A percentile compares a stretch with the other conserved stretches of the same genome.
Conservation (phyloP, 345 rosid genomes). For the Brassica rapa region DNA sequence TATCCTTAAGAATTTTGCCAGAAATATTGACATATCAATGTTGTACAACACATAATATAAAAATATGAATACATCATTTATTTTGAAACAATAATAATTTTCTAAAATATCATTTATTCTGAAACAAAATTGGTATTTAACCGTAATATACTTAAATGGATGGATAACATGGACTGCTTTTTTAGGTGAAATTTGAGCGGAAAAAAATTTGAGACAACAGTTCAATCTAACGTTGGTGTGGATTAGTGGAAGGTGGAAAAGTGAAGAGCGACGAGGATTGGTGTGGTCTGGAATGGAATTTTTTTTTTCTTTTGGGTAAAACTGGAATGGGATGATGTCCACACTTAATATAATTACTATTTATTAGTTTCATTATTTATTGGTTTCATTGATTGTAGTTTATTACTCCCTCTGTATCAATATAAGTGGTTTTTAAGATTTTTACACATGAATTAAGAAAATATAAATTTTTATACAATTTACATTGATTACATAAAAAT, state of each 20-base stretch:
- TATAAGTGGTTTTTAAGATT: no score
- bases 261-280: not conserved
- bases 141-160: no score
- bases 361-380: constrained; percentile 14
- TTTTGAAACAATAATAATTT: no score
- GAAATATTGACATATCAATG: not conserved
- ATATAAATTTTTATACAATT: no score
- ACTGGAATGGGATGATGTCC: not conserved
- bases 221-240: not conserved
- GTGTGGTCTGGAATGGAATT: not conserved
- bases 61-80: no score
- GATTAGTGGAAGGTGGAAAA: not conserved
- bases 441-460: no score
- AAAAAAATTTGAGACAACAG: not conserved
- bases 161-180: no score
- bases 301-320: no score
- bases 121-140: no score
- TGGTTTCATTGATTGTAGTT: constrained; percentile 14
- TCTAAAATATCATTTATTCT: no score
- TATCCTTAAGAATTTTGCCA: not conserved
- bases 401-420: no score
- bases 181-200: not conserved
- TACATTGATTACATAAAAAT: no score
- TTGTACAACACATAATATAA: not conserved
- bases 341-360: not conserved